phyloP scores from a whole-genome alignment of 768 basidiomycete species.

The Baorangia bicolor region DNA sequence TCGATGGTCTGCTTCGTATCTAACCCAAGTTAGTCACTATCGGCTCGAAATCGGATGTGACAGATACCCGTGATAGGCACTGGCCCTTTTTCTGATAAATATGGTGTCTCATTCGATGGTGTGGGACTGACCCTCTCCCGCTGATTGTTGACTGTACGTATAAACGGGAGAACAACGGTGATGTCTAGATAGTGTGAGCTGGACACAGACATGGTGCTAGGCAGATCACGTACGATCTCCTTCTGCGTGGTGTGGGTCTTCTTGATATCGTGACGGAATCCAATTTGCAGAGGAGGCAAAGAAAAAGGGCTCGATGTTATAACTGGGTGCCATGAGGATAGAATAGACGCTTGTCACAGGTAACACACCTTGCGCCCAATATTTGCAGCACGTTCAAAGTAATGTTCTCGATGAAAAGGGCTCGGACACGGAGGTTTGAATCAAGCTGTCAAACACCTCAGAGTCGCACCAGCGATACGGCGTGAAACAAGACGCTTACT shows the following conservation, averaged over 20 bases:
- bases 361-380: constrained; percentile 37
- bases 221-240: constrained; percentile 39
- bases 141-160: constrained; percentile 39
- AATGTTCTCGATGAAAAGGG: constrained; percentile 38
- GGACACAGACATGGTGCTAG: neutral
- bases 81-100: neutral
- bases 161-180: constrained; percentile 42
- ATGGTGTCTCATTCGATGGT: constrained; percentile 14
- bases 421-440: constrained; percentile 29
- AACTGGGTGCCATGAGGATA: constrained; percentile 27
- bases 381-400: constrained; percentile 33
- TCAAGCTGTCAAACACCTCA: constrained; percentile 18
- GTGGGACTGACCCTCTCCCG: constrained; percentile 11
- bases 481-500: constrained; percentile 17
- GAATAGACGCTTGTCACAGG: neutral
- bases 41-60: neutral
- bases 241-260: constrained; percentile 21
- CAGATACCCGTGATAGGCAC: constrained; percentile 18
- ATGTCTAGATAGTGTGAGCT: constrained; percentile 34
- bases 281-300: constrained; percentile 43
- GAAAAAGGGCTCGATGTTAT: constrained; percentile 44
- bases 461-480: neutral
- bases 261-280: constrained; percentile 45
- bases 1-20: constrained; percentile 30
- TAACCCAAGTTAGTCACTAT: constrained; percentile 3